Percentiles rank a stretch among this genome's conserved stretches.
Conservation (phyloP, 2,329 filamentous ascomycete species). For the Colletotrichum spinosum region DNA sequence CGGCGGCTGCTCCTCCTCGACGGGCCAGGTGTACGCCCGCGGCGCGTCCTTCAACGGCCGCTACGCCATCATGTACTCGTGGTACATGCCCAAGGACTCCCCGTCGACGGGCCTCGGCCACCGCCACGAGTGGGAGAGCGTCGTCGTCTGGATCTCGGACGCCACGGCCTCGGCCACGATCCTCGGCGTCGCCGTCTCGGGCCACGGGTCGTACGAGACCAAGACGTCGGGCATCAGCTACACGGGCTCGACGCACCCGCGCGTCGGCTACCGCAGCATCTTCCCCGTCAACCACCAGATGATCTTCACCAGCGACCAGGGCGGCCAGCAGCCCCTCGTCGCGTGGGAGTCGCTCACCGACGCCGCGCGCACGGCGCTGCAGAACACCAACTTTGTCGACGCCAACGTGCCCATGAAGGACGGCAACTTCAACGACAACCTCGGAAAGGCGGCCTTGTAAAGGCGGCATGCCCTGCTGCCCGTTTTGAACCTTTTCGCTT, state of each 20-base stretch:
- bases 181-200: conserved; percentile 46
- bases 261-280: conserved; percentile 46
- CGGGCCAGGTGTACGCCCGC: conserved; percentile 50
- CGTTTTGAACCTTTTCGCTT: background rate
- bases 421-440: conserved; percentile 35
- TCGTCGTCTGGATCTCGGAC: conserved; percentile 48
- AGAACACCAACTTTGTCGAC: conserved; percentile 51
- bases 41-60: conserved; percentile 42
- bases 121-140: conserved; percentile 52
- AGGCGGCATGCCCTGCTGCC: background rate
- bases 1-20: conserved; percentile 43
- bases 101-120: conserved; percentile 49
- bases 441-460: conserved; percentile 34
- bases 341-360: conserved; percentile 52
- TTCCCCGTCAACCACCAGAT: conserved; percentile 50
- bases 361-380: conserved; percentile 48
- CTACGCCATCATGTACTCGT: conserved; percentile 49
- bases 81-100: conserved; percentile 56
- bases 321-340: conserved; percentile 53
- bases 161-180: conserved; percentile 43
- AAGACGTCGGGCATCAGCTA: conserved; percentile 41
- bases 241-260: conserved; percentile 43
- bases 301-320: conserved; percentile 47
- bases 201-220: conserved; percentile 46
- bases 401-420: conserved; percentile 53